phyloP scores from a whole-genome alignment of 148 eudicot genomes.

The Agrostemma githago region DNA sequence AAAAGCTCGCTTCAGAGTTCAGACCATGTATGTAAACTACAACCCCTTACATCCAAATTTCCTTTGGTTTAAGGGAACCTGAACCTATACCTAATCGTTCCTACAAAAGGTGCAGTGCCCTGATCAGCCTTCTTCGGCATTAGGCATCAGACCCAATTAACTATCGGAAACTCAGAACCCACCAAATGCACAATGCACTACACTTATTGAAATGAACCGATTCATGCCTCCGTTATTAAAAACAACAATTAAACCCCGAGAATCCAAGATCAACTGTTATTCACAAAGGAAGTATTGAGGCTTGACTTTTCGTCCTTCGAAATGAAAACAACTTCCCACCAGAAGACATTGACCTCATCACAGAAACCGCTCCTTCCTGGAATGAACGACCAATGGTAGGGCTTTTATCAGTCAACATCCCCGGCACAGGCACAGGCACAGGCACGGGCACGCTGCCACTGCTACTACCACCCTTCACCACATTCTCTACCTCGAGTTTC shows the following conservation, averaged over 20 bases:
- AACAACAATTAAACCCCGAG: neutral
- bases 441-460: neutral
- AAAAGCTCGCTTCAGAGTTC: neutral
- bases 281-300: constrained; percentile 38
- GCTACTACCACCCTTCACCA: constrained; percentile 29
- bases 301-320: constrained; percentile 44
- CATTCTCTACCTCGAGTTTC: constrained; percentile 11
- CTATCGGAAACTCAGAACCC: neutral
- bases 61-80: neutral
- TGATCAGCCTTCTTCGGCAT: constrained; percentile 15
- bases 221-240: constrained; percentile 14
- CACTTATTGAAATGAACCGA: neutral
- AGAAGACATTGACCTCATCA: constrained; percentile 57
- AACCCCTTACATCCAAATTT: constrained; percentile 6
- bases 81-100: neutral
- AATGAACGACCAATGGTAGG: constrained; percentile 37
- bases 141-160: constrained; percentile 3
- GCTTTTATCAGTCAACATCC: constrained; percentile 28
- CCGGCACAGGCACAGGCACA: constrained; percentile 16
- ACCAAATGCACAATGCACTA: neutral
- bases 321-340: constrained; percentile 37
- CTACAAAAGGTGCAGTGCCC: neutral
- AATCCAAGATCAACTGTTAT: neutral
- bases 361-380: constrained; percentile 39
- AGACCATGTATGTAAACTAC: constrained; percentile 8